Evolutionary conservation across 2,329 filamentous ascomycete species (phyloP).

Genomic region (Arthrobotrys pseudoclavata): DNA sequence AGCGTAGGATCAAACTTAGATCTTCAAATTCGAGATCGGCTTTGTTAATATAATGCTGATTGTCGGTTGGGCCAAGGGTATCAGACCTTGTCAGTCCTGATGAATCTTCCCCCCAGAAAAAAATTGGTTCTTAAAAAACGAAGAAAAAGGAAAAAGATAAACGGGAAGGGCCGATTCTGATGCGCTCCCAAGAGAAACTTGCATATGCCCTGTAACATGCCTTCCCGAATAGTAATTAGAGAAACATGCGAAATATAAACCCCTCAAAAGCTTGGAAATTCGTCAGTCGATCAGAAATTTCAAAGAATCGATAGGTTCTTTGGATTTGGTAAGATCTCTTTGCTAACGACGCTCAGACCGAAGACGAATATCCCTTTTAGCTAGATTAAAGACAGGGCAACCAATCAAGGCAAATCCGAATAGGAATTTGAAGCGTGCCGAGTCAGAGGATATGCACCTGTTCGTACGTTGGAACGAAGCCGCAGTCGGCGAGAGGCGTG

Average conservation of each 20-base stretch:
- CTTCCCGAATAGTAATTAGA: not conserved
- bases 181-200: not conserved
- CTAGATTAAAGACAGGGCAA: not conserved
- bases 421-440: no score
- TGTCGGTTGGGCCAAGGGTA: not conserved
- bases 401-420: not conserved
- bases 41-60: not conserved
- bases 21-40: no score
- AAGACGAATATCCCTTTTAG: not conserved
- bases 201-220: not conserved
- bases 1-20: no score
- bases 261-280: no score
- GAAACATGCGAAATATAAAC: not conserved
- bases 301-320: no score
- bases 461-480: no score
- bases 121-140: not conserved
- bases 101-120: not conserved
- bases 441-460: no score
- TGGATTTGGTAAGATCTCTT: no score
- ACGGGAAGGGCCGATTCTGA: not conserved
- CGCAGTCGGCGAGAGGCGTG: not conserved
- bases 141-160: not conserved
- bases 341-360: no score
- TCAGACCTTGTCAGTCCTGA: not conserved
- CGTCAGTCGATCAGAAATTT: no score